Evolutionary conservation across 2,329 filamentous ascomycete genomes (phyloP).

Genomic region (Curvularia sp.): DNA sequence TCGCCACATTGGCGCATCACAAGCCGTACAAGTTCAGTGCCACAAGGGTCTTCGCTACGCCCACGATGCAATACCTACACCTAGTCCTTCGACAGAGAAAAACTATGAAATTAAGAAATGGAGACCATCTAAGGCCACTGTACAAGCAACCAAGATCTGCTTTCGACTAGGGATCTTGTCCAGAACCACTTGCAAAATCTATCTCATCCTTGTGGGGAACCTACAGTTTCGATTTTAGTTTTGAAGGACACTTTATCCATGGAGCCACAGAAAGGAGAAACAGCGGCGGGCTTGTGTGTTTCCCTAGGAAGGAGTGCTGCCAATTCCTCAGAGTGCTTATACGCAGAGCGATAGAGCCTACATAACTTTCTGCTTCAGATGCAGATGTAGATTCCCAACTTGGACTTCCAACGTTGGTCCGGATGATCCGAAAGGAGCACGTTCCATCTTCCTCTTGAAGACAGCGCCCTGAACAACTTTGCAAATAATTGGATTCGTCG

Average conservation of each 20-base stretch:
- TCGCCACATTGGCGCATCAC: neutral
- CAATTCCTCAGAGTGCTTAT: neutral
- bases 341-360: constrained; percentile 2
- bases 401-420: neutral
- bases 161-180: constrained; percentile 1
- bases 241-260: neutral
- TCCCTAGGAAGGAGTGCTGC: neutral
- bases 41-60: constrained; percentile 1
- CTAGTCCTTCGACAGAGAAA: neutral
- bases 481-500: neutral
- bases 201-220: constrained; percentile 9
- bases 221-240: constrained; percentile 2
- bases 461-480: neutral
- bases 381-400: neutral
- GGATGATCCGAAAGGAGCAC: neutral
- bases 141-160: neutral
- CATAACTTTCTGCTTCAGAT: neutral
- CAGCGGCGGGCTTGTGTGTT: neutral
- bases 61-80: neutral
- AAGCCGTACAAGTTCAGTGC: neutral
- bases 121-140: neutral
- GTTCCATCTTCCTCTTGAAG: neutral
- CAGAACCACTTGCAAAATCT: constrained; percentile 2
- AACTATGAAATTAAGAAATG: neutral
- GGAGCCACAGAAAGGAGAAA: constrained; percentile 3